A percentile compares a stretch with the other conserved stretches of the same genome.
These are phyloP conservation scores for Postia placenta DNA, from an alignment of 768 basidiomycete species.

Conservation along the genomic window DNA sequence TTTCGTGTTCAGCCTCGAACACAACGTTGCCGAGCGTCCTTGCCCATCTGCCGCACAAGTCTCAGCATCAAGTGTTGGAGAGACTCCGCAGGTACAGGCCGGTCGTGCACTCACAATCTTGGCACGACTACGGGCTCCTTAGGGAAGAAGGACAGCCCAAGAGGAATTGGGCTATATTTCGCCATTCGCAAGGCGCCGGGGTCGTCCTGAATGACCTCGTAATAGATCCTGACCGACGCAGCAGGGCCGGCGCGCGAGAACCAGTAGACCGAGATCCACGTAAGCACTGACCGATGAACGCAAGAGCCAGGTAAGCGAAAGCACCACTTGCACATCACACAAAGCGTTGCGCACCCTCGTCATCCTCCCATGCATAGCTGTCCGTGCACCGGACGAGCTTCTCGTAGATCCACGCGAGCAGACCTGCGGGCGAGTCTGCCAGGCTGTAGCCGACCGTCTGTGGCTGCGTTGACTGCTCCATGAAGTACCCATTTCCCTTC, in stretches of 20 bases:
- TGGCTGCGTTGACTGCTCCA: conserved; percentile 27
- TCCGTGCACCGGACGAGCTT: conserved; percentile 33
- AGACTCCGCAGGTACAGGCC: too few species aligned
- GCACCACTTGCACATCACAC: conserved; percentile 3
- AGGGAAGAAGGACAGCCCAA: conserved; percentile 27
- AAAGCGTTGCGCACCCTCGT: conserved; percentile 35
- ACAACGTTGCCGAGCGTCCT: conserved; percentile 20
- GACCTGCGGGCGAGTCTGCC: conserved; percentile 52
- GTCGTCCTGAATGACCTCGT: conserved; percentile 14
- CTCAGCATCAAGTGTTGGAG: neutral
- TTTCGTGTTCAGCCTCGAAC: conserved; percentile 18
- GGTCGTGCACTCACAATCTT: conserved; percentile 12
- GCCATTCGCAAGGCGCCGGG: neutral
- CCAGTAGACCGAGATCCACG: conserved; percentile 32
- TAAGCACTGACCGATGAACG: conserved; percentile 24
- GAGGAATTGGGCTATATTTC: conserved; percentile 15
- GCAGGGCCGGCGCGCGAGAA: conserved; percentile 29
- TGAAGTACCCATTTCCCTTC: conserved; percentile 27
- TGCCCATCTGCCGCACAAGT: conserved; percentile 12
- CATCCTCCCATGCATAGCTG: conserved; percentile 49
- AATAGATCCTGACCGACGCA: conserved; percentile 26
- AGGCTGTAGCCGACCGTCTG: conserved; percentile 43
- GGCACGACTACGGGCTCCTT: conserved; percentile 18
- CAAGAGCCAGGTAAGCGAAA: neutral
- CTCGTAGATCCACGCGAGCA: conserved; percentile 33